A percentile compares a stretch with the other conserved stretches of the same genome.
Evolutionary conservation across 176 grass and related monocot genomes (phyloP).

Genomic region (Bromus sterilis): DNA sequence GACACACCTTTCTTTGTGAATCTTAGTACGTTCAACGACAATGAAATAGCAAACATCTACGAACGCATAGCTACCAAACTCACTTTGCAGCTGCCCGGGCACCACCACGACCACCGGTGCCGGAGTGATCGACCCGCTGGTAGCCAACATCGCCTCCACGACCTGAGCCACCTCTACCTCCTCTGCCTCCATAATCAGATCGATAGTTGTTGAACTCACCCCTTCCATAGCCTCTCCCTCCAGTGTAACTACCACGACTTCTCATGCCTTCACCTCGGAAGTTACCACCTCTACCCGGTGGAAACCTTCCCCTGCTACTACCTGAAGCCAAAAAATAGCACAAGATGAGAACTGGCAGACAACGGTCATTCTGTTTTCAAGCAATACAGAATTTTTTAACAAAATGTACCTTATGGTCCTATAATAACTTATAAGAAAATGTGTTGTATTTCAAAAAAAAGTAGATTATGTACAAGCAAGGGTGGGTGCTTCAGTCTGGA

Average conservation of each 20-base stretch:
- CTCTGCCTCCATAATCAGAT: constrained; percentile 56
- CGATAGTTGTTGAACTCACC: constrained; percentile 50
- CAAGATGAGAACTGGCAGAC: neutral
- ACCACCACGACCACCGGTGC: constrained; percentile 42
- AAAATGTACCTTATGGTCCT: too few relatives aligned
- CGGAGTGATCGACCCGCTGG: constrained; percentile 63
- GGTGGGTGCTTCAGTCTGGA: neutral
- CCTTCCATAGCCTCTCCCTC: constrained; percentile 57
- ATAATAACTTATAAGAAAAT: neutral
- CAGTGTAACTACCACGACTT: constrained; percentile 61
- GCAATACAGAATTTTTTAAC: too few relatives aligned
- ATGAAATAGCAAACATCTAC: constrained; percentile 24
- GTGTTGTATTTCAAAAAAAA: neutral
- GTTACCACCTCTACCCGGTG: constrained; percentile 50
- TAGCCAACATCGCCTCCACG: constrained; percentile 54
- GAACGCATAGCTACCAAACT: constrained; percentile 4
- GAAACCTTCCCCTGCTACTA: constrained; percentile 57
- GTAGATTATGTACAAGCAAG: neutral
- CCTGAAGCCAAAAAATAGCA: constrained; percentile 35
- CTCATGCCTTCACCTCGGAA: constrained; percentile 66
- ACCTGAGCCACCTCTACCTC: constrained; percentile 45
- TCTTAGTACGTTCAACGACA: constrained; percentile 10
- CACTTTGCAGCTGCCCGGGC: constrained; percentile 27
- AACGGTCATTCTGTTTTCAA: neutral
- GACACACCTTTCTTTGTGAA: neutral